These are phyloP conservation scores for Porcisia deanei DNA, from an alignment of 208 protist genomes.

Conservation along the genomic window DNA sequence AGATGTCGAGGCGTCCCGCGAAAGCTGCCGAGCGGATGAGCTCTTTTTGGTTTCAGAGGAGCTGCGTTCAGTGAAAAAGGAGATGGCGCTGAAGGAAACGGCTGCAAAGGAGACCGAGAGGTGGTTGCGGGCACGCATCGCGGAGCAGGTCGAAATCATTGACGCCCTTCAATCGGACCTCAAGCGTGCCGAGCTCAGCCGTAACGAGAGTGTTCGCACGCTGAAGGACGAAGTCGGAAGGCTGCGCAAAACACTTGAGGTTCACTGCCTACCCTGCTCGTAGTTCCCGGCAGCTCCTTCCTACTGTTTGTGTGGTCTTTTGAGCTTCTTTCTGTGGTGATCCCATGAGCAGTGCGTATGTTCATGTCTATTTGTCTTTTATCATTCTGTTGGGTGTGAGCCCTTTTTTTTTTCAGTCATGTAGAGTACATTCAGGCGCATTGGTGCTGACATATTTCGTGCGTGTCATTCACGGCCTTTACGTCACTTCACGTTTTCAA, in stretches of 20 bases:
- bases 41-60: conserved; percentile 49
- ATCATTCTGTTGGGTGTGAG: background rate
- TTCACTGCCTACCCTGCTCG: conserved; percentile 54
- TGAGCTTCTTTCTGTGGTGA: too few relatives aligned
- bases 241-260: conserved; percentile 75
- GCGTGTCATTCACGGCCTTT: background rate
- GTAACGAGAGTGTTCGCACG: conserved; percentile 38
- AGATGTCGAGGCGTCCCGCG: conserved; percentile 38
- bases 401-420: background rate
- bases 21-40: conserved; percentile 28
- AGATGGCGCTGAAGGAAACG: conserved; percentile 46
- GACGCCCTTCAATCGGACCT: conserved; percentile 68
- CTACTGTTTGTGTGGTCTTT: background rate
- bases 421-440: conserved; percentile 7
- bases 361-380: background rate
- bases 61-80: conserved; percentile 41
- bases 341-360: background rate
- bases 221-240: conserved; percentile 59
- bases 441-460: background rate
- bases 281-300: background rate
- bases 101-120: conserved; percentile 65
- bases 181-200: conserved; percentile 37
- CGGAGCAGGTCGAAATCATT: conserved; percentile 72
- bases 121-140: conserved; percentile 69
- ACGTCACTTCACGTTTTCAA: background rate